These are phyloP conservation scores for Grammothele lineata DNA, from an alignment of 768 basidiomycete species.

Conservation along the genomic window DNA sequence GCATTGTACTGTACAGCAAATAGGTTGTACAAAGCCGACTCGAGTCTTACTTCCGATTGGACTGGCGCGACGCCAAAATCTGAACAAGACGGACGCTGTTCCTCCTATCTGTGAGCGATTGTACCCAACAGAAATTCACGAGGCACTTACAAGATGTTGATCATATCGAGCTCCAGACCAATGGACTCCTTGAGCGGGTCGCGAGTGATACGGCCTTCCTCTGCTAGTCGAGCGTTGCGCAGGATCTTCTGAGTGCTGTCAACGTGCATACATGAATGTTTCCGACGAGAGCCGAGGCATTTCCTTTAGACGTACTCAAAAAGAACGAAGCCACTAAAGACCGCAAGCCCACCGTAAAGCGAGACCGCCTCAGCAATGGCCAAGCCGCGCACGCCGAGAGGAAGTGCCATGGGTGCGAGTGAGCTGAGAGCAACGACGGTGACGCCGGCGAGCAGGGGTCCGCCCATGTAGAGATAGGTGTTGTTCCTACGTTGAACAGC, in stretches of 20 bases:
- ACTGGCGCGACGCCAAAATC: constrained; percentile 66
- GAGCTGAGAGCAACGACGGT: constrained; percentile 83
- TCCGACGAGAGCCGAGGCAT: constrained; percentile 2
- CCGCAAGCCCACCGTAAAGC: constrained; percentile 84
- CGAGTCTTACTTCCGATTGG: constrained; percentile 45
- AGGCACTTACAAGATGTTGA: constrained; percentile 84
- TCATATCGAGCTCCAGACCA: constrained; percentile 77
- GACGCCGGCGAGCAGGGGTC: constrained; percentile 83
- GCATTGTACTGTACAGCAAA: too few species aligned
- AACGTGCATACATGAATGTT: neutral
- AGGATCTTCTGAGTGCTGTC: constrained; percentile 81
- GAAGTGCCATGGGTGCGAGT: constrained; percentile 88
- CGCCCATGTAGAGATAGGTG: constrained; percentile 82
- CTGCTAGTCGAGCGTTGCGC: constrained; percentile 68
- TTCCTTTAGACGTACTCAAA: constrained; percentile 58
- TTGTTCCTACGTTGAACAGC: constrained; percentile 66
- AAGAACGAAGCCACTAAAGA: constrained; percentile 83
- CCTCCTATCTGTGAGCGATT: neutral
- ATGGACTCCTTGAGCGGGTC: constrained; percentile 81
- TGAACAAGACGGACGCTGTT: constrained; percentile 75
- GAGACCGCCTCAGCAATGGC: constrained; percentile 74
- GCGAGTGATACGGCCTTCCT: constrained; percentile 57
- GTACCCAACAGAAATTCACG: too few species aligned
- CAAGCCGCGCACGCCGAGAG: constrained; percentile 72
- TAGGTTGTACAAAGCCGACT: too few species aligned